These are phyloP conservation scores for Cutaneotrichosporon spelunceum DNA, from an alignment of 1,284 basidiomycete genomes.

Conservation along the genomic window DNA sequence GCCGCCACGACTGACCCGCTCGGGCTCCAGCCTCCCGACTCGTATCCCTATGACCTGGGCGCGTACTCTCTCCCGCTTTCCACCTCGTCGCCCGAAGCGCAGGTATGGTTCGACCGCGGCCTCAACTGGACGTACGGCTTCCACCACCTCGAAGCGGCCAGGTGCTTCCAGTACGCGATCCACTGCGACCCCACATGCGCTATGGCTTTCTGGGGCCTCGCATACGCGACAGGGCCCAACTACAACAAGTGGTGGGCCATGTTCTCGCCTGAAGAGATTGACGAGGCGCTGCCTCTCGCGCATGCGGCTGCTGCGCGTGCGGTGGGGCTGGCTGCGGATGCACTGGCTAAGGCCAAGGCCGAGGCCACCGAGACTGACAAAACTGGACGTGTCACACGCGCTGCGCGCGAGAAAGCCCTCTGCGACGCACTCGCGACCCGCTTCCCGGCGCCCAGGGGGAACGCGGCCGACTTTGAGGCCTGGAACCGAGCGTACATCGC, in stretches of 20 bases:
- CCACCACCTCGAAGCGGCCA: constrained; percentile 39
- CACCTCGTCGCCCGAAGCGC: constrained; percentile 31
- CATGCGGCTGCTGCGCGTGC: constrained; percentile 17
- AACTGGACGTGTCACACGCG: no score
- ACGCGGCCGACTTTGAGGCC: constrained; percentile 15
- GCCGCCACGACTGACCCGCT: not conserved
- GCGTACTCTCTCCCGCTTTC: constrained; percentile 20
- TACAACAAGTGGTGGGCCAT: constrained; percentile 43
- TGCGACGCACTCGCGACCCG: constrained; percentile 17
- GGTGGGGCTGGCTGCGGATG: constrained; percentile 5
- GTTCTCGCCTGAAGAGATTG: constrained; percentile 26
- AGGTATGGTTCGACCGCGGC: constrained; percentile 45
- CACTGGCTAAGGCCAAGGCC: no score
- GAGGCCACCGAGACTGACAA: no score
- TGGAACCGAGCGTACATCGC: constrained; percentile 34
- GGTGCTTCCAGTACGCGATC: constrained; percentile 37
- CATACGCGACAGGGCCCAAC: constrained; percentile 42
- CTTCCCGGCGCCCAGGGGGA: constrained; percentile 15
- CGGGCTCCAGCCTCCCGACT: not conserved
- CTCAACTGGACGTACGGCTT: constrained; percentile 44
- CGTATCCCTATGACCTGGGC: constrained; percentile 33
- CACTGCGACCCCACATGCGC: constrained; percentile 30
- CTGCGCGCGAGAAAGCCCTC: constrained; percentile 21
- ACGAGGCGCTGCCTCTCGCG: constrained; percentile 15
- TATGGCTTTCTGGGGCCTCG: constrained; percentile 45